Base-by-base conservation (phyloP, 768 basidiomycete genomes). In the Lactarius akahatsu region DNA sequence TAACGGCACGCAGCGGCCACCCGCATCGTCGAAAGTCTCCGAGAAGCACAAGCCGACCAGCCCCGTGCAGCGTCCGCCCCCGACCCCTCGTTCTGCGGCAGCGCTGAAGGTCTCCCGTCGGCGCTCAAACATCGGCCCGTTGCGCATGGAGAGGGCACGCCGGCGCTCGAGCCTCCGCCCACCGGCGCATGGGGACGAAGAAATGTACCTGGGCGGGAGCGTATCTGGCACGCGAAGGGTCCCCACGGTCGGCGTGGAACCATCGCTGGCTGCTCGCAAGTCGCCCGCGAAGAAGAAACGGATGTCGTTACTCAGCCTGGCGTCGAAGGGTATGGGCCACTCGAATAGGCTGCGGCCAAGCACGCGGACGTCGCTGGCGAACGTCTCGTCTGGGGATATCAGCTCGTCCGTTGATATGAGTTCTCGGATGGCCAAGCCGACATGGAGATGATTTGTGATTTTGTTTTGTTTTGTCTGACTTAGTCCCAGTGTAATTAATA, bases 131-230 rank as follows among this genome's bases (percentile, higher is more conserved):
- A 83, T 92, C 64, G 92, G 92, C 5, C 83, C 89, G n/a, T 72
- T 87, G 74, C 86, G 92, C 41, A 81, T 78, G 66, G 92, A 94
- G 75, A 91, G 90, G 75, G 77, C 78, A 16, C 80, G 91, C 66
- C 80, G 92, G 65, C 82, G 92, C 64, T 92, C 92, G 45, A 94
- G 92, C 72, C 76, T 92, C 80, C 90, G 94, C 67, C 88, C 88
- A 28, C n/a, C 85, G 86, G 68, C 81, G 85, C 58, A 82, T 85
- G 18, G 80, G 82, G n/a, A 77, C 74, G 52, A 74, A 73, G 30
- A 78, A 75, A 23, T 52, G 34, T 67, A 55, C 40, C 83, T 83
- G 30, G 72, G 73, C 8, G 64, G 69, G 43, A 59, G 74, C 68
- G 72, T 79, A 66, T 74, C 50, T 20, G 78, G 77, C 32, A 70